Evolutionary conservation across 1,139 yeast species (phyloP).

Genomic region (Arxiozyma heterogenica): DNA sequence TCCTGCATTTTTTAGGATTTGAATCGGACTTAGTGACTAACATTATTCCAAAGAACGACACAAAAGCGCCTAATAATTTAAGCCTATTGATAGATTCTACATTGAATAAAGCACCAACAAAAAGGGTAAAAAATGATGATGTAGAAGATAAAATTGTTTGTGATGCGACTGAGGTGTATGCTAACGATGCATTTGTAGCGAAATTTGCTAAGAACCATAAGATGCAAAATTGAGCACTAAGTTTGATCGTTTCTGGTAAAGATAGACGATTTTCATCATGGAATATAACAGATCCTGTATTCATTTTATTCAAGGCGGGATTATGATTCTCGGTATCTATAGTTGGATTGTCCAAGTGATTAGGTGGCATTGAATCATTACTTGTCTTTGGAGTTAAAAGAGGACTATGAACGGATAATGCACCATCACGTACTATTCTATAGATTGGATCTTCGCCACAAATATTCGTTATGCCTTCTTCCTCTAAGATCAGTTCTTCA

Average conservation of each 20-base stretch:
- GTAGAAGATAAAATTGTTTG: constrained; percentile 90
- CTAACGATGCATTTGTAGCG: constrained; percentile 76
- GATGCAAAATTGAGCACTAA: constrained; percentile 73
- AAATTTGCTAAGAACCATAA: constrained; percentile 88
- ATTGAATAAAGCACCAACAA: constrained; percentile 66
- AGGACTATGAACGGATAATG: constrained; percentile 23
- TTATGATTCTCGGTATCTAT: neutral
- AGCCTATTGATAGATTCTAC: constrained; percentile 59
- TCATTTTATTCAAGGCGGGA: neutral
- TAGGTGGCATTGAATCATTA: constrained; percentile 10
- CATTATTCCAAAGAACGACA: constrained; percentile 71
- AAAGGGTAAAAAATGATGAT: constrained; percentile 80
- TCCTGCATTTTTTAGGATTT: constrained; percentile 6
- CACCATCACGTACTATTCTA: constrained; percentile 7
- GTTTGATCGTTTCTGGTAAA: constrained; percentile 40
- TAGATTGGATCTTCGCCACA: constrained; percentile 1
- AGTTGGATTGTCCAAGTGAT: neutral
- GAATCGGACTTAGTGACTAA: constrained; percentile 61
- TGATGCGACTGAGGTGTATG: constrained; percentile 84
- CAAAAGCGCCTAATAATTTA: constrained; percentile 59
- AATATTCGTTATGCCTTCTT: constrained; percentile 16
- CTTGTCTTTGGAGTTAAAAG: constrained; percentile 3
- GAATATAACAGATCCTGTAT: neutral
- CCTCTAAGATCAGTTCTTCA: constrained; percentile 22
- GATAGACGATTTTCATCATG: constrained; percentile 29